These are phyloP conservation scores for Mycena vitilis DNA, from an alignment of 768 basidiomycete genomes.

Conservation along the genomic window DNA sequence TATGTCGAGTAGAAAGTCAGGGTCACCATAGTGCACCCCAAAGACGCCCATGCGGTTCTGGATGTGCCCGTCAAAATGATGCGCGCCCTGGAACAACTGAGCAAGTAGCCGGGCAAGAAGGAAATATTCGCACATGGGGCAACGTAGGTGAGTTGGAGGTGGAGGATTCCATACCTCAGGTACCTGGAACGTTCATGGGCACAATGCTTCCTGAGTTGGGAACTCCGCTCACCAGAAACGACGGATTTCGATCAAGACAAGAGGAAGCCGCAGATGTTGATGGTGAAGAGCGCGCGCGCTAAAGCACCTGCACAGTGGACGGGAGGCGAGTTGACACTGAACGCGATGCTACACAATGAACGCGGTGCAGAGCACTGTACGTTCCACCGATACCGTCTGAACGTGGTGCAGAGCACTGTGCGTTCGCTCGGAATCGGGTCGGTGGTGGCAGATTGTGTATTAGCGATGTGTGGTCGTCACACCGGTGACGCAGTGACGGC, in stretches of 20 bases:
- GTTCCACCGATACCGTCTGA: conserved; percentile 15
- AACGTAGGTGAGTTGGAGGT: conserved; percentile 8
- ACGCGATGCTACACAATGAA: conserved; percentile 16
- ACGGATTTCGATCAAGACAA: not conserved
- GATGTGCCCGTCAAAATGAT: conserved; percentile 27
- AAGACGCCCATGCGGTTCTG: conserved; percentile 26
- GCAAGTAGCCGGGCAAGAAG: conserved; percentile 6
- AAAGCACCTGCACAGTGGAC: not conserved
- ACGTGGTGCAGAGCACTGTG: conserved; percentile 30
- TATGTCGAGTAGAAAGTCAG: conserved; percentile 26
- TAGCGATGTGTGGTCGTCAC: conserved; percentile 12
- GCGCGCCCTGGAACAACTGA: conserved; percentile 4
- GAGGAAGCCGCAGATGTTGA: not conserved
- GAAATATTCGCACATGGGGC: conserved; percentile 15
- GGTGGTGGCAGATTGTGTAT: not conserved
- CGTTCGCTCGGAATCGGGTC: conserved; percentile 11
- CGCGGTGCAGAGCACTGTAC: conserved; percentile 20
- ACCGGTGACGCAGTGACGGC: not conserved
- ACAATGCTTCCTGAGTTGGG: conserved; percentile 11
- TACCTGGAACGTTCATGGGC: conserved; percentile 13
- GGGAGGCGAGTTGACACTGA: conserved; percentile 5
- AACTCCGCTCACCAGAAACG: conserved; percentile 16
- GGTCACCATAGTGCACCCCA: conserved; percentile 32
- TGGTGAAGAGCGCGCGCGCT: not conserved
- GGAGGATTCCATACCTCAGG: conserved; percentile 22